phyloP scores from a whole-genome alignment of 345 rosid species.

The Lenwebbia sp. region DNA sequence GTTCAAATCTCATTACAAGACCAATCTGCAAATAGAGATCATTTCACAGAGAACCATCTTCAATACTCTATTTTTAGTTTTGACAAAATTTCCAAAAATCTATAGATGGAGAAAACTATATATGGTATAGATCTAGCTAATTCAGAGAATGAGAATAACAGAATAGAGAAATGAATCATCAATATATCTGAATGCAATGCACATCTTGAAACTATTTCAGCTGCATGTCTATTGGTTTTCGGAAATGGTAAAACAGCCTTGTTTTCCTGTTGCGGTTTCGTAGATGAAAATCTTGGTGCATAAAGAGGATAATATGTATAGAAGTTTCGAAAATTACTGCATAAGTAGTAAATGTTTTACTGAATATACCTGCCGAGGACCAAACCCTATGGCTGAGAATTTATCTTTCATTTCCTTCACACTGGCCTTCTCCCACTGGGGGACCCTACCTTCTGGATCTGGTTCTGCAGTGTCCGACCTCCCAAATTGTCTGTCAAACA shows the following conservation, averaged over 20 bases:
- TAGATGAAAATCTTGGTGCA: background rate
- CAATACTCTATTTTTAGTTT: background rate
- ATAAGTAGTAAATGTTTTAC: background rate
- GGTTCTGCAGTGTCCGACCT: constrained; percentile 56
- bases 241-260: background rate
- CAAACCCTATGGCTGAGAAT: constrained; percentile 66
- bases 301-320: background rate
- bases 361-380: constrained; percentile 80
- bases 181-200: background rate
- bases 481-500: constrained; percentile 83
- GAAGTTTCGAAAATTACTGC: background rate
- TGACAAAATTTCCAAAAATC: background rate
- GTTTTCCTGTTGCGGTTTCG: background rate
- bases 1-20: background rate
- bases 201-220: background rate
- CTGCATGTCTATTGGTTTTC: background rate
- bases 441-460: constrained; percentile 84
- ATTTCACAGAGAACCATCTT: background rate
- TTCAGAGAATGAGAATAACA: background rate
- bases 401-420: constrained; percentile 91
- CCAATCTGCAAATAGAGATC: background rate
- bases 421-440: constrained; percentile 65
- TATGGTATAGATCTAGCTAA: background rate
- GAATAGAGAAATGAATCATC: background rate
- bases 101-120: background rate